Evolutionary conservation across 1,139 yeast species (phyloP).

Genomic region (Suhomyces bolitotheri): DNA sequence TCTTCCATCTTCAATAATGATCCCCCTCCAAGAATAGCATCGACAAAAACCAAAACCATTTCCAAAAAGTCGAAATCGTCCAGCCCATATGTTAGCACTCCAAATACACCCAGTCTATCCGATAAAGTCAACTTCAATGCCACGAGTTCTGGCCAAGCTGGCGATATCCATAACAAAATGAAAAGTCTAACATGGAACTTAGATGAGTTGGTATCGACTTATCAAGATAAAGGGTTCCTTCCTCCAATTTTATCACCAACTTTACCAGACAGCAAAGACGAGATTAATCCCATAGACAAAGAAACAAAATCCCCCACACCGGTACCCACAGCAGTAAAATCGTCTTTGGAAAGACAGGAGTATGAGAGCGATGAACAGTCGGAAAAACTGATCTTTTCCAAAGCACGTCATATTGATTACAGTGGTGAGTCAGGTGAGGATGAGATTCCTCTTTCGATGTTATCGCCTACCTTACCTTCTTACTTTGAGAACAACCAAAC

Average conservation of each 20-base stretch:
- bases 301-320: slow-evolving; percentile 7
- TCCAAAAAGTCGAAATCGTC: slow-evolving; percentile 18
- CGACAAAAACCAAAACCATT: slow-evolving; percentile 13
- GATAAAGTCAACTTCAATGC: slow-evolving; percentile 1
- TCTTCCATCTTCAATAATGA: slow-evolving; percentile 40
- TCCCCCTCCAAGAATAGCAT: slow-evolving; percentile 12
- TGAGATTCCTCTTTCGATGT: slow-evolving; percentile 32
- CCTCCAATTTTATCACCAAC: slow-evolving; percentile 48
- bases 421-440: slow-evolving; percentile 14
- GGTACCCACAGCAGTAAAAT: background rate
- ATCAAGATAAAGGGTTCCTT: slow-evolving; percentile 34
- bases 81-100: slow-evolving; percentile 21
- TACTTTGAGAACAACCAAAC: slow-evolving; percentile 21
- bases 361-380: slow-evolving; percentile 7
- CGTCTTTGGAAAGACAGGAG: slow-evolving; percentile 3
- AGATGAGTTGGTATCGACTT: slow-evolving; percentile 41
- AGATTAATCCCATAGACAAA: slow-evolving; percentile 4
- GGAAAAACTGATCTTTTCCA: slow-evolving; percentile 1
- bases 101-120: slow-evolving; percentile 14
- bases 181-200: slow-evolving; percentile 36
- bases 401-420: slow-evolving; percentile 4
- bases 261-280: slow-evolving; percentile 27
- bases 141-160: background rate
- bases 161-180: slow-evolving; percentile 7
- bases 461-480: slow-evolving; percentile 40